Base-by-base conservation (phyloP, 116 monocot genomes). In the Trichopus zeylanicus region DNA sequence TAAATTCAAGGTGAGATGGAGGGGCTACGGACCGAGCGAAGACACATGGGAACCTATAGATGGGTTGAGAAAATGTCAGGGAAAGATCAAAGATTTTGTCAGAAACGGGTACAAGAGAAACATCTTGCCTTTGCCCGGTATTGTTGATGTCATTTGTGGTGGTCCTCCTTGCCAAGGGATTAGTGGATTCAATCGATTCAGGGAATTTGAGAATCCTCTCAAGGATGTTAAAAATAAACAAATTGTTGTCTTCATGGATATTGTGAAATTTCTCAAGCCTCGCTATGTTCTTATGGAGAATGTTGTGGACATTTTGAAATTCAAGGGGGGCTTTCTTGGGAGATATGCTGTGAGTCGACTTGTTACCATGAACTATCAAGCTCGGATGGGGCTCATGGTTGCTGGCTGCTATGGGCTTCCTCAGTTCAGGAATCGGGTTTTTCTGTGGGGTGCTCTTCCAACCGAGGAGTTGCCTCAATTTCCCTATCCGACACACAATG, bases 151-250 rank as follows among this genome's bases (percentile, higher is more conserved):
- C 1, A 75, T 92, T 3, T 92, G 87, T 71, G 92, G 92, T 3
- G 92, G 92, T 5, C 92, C 92, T 60, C 92, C 92, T 15, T 92
- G 92, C 37, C 92, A 92, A 73, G 84, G 92, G 4, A 81, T 87
- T 0, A 87, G 87, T 71, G 92, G 92, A 5, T 87, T 87, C 67
- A 92, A 92, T 48, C 48, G 87, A 1, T 87, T 87, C 54, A 67
- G 92, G 64, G 66, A 87, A 46, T 27, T 19, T 5, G 48, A 72
- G 18, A 74, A 71, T 52, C 84, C 92, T 16, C 59, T 87, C 1
- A 62, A 78, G 6, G 87, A 87, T 53, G 59, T 66, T 12, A 92
- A 87, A 42, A 92, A 92, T 46, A 32, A 66, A 23, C 92, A 92
- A 56, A 72, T 92, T 68, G 65, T 67, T 13, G 74, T 84, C 1